Conservation (phyloP, 2,329 filamentous ascomycete genomes). For the Zarea fungicola region DNA sequence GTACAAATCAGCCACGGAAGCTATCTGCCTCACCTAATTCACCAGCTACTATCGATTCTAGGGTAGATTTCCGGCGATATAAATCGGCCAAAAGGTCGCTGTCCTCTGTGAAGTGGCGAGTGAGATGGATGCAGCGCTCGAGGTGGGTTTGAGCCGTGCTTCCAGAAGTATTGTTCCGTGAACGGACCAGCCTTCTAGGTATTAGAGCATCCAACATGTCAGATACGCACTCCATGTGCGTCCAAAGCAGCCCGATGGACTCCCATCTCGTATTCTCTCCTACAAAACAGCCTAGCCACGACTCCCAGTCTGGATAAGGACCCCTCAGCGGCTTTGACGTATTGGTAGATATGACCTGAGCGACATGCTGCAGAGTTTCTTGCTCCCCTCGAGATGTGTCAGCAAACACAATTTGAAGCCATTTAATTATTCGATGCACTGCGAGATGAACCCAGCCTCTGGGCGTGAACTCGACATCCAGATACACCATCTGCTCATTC, state of each 20-base stretch:
- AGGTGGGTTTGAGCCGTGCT: conserved; percentile 2
- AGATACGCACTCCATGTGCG: conserved; percentile 7
- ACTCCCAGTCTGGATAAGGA: conserved; percentile 25
- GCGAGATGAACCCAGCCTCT: conserved; percentile 30
- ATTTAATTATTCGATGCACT: conserved; percentile 24
- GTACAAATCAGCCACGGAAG: background rate
- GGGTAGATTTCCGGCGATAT: conserved; percentile 5
- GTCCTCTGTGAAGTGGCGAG: conserved; percentile 6
- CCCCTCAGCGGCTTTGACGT: conserved; percentile 32
- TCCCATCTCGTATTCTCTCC: conserved; percentile 39
- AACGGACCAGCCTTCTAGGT: conserved; percentile 3
- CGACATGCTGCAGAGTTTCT: conserved; percentile 29
- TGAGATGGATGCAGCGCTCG: conserved; percentile 6
- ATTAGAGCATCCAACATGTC: conserved; percentile 5
- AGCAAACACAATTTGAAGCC: conserved; percentile 27
- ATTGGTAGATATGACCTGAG: conserved; percentile 32
- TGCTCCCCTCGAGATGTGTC: background rate
- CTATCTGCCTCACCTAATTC: conserved; percentile 4
- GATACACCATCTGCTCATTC: conserved; percentile 19
- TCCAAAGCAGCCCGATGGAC: conserved; percentile 33
- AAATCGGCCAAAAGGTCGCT: conserved; percentile 8
- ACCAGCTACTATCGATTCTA: conserved; percentile 3
- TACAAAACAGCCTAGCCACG: conserved; percentile 35
- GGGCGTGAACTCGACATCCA: conserved; percentile 18
- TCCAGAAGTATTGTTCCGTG: background rate